phyloP scores from a whole-genome alignment of 1,139 yeast species.

The Candida buenavistaensis region DNA sequence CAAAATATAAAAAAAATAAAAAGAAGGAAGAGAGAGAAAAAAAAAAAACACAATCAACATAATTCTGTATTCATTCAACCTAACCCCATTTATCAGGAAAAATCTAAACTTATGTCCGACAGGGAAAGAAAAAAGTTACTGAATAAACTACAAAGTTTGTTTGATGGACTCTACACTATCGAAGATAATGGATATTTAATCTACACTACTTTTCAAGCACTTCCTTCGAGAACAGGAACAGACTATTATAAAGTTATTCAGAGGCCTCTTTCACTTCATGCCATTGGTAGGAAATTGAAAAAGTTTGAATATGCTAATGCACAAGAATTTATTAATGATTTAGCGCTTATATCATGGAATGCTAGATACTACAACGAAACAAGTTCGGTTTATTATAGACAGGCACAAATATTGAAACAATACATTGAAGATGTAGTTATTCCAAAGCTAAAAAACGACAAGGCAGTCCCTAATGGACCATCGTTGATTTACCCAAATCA shows the following conservation, averaged over 20 bases:
- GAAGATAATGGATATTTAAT: constrained; percentile 46
- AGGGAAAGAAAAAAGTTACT: constrained; percentile 43
- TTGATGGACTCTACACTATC: constrained; percentile 45
- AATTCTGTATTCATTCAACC: too few relatives aligned
- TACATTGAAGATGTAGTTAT: constrained; percentile 56
- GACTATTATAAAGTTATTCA: constrained; percentile 47
- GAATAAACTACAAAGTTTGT: constrained; percentile 37
- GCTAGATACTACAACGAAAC: constrained; percentile 81
- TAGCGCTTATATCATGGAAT: constrained; percentile 86
- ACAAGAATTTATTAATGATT: constrained; percentile 70
- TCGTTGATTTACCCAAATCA: constrained; percentile 62
- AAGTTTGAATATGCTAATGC: constrained; percentile 55
- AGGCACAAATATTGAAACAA: constrained; percentile 70
- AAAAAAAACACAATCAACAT: constrained; percentile 1
- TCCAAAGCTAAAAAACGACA: constrained; percentile 51
- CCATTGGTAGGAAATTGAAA: constrained; percentile 44
- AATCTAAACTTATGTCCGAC: constrained; percentile 33
- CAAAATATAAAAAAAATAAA: neutral
- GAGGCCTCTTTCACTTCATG: constrained; percentile 45
- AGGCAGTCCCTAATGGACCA: constrained; percentile 39
- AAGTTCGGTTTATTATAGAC: constrained; percentile 64
- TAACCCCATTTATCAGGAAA: neutral
- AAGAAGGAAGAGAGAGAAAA: neutral
- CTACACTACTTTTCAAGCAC: constrained; percentile 50
- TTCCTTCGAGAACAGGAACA: constrained; percentile 53